These are phyloP conservation scores for Pseudogymnoascus sp. DNA, from an alignment of 2,329 filamentous ascomycete species.

Conservation along the genomic window DNA sequence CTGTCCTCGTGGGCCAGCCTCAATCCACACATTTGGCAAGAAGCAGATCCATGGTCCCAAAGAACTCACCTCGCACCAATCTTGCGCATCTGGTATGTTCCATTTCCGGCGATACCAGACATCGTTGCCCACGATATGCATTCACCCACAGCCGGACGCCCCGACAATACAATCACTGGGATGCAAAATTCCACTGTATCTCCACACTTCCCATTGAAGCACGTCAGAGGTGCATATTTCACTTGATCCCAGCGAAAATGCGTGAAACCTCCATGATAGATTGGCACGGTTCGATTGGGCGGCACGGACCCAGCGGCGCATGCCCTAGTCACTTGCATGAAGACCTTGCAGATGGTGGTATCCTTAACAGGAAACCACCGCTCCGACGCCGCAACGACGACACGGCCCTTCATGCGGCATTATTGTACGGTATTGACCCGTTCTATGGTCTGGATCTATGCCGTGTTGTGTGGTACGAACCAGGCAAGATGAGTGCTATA, in stretches of 20 bases:
- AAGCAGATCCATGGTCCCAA: not conserved
- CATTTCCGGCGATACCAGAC: not conserved
- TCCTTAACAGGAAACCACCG: not conserved
- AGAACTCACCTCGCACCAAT: not conserved
- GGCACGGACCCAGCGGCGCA: not conserved
- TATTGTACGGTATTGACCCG: not conserved
- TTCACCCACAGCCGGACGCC: not conserved
- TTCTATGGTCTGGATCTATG: not conserved
- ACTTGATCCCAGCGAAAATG: not conserved
- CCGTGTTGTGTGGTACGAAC: not conserved
- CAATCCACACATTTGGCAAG: not conserved
- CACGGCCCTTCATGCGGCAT: not conserved
- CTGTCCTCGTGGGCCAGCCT: not conserved
- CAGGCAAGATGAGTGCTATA: not conserved
- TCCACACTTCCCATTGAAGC: not conserved
- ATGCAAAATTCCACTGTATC: constrained; percentile 5
- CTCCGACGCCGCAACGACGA: not conserved
- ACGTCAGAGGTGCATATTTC: not conserved
- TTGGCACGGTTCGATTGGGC: not conserved
- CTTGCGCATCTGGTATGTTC: not conserved
- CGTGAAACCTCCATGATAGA: not conserved
- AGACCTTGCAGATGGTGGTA: not conserved
- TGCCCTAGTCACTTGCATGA: not conserved
- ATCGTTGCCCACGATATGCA: not conserved
- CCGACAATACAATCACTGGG: not conserved